Evolutionary conservation across 257 asterid species (phyloP), one percentile per base, ranked within the genome.

Genomic region (Nicotiana tabacum): DNA sequence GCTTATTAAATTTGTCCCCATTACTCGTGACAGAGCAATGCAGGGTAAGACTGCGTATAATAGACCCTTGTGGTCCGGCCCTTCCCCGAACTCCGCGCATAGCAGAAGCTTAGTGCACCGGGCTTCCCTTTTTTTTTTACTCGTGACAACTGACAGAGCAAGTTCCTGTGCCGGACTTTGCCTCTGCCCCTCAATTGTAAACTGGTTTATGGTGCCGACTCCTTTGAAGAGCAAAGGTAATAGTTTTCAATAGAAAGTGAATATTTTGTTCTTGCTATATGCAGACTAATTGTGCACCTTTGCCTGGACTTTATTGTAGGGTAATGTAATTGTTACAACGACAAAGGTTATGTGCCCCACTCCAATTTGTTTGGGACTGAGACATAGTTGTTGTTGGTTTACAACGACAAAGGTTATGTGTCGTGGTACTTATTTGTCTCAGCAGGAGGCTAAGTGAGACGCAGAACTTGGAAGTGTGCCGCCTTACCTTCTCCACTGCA

Each of bases 1-100:
- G 67, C 76, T 83, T 76, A 66, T 56, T 84, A 83, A 86, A 51
- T 76, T 24, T 24, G 9, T 48, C 8, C 64, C 55, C 12, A 7
- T 51, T 17, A 60, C 60, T 33, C 74, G 11, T 43, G 39, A 64
- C 76, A 65, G 57, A 77, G 51, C 81, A 81, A 78, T 32, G 35
- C 35, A 32, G 35, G 35, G 35, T 32, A 32, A 32, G 35, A 4
- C 4, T 32, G 4, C 35, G 35, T 32, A 32, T 3, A 32, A 32
- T 32, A 32, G 33, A 32, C 33, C 33, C 21, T 2, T 32, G 33
- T 32, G 33, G 33, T 32, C 33, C 3, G 35, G 35, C 35, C 35
- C 35, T 32, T 32, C 4, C 35, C 35, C 35, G 35, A 4, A 2
- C 4, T 4, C 4, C 35, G 3, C 3, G 33, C 33, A 30, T 30